Percentiles rank a stretch among this genome's conserved stretches.
Evolutionary conservation across 2,329 filamentous ascomycete species (phyloP).

Genomic region (Zarea fungicola): DNA sequence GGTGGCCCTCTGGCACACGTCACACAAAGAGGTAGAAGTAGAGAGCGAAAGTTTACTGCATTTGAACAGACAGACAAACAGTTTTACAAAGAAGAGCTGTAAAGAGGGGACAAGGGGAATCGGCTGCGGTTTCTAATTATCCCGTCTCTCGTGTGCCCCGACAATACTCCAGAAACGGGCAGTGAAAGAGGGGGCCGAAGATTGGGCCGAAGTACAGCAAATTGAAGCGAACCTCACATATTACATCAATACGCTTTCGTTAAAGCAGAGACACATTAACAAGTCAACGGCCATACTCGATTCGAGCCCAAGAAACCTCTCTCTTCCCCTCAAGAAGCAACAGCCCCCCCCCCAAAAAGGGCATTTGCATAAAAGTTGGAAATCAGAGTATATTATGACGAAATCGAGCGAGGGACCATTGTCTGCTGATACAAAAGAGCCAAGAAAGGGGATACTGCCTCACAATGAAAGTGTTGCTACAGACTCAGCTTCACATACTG

Average conservation of each 20-base stretch:
- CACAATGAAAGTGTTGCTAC: background rate
- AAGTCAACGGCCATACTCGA: too few species aligned
- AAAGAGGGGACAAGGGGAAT: too few species aligned
- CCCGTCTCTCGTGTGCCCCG: too few species aligned
- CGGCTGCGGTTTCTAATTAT: too few species aligned
- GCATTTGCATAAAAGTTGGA: too few species aligned
- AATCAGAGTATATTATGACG: too few species aligned
- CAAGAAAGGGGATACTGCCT: background rate
- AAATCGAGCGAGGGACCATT: too few species aligned
- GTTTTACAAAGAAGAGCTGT: too few species aligned
- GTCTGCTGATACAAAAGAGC: background rate
- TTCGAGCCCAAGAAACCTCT: background rate
- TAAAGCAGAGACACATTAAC: background rate
- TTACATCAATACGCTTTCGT: background rate
- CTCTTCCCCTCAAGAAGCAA: background rate
- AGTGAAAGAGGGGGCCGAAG: too few species aligned
- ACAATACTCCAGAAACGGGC: too few species aligned
- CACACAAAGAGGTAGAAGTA: constrained; percentile 1
- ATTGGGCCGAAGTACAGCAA: background rate
- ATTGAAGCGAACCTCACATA: background rate
- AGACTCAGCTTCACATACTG: background rate
- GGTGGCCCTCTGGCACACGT: background rate
- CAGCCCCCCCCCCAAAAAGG: too few species aligned
- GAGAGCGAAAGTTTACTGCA: background rate
- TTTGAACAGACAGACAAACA: background rate